phyloP scores from a whole-genome alignment of 441 rosid species.

The Brassica balearica region DNA sequence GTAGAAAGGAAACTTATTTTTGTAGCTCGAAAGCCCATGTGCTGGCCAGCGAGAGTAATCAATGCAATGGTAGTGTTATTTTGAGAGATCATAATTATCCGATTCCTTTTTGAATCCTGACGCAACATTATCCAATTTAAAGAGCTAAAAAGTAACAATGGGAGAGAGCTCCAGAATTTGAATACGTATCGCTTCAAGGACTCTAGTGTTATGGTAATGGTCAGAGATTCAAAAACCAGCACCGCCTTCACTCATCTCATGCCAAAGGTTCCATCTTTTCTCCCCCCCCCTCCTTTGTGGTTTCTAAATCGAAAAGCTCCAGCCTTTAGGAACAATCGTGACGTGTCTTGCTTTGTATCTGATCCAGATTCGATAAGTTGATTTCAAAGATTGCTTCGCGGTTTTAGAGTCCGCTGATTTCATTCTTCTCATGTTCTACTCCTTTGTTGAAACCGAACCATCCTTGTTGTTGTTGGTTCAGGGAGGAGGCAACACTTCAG shows the following conservation, averaged over 20 bases:
- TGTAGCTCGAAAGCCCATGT: neutral
- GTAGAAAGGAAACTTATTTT: too few species aligned
- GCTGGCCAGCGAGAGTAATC: neutral
- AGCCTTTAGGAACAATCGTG: neutral
- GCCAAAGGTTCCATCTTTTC: neutral
- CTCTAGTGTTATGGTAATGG: too few species aligned
- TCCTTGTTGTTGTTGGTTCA: slow-evolving; percentile 3
- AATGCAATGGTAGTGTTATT: too few species aligned
- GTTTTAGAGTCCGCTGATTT: neutral
- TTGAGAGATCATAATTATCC: neutral
- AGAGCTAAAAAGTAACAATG: too few species aligned
- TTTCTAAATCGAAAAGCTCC: neutral
- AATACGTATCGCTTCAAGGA: neutral
- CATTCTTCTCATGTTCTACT: neutral
- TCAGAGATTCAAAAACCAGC: neutral
- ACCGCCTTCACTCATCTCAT: neutral
- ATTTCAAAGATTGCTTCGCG: neutral
- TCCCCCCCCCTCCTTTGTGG: neutral
- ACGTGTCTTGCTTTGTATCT: neutral
- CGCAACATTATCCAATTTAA: neutral
- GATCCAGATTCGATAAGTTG: neutral
- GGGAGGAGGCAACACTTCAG: neutral
- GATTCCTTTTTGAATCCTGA: neutral
- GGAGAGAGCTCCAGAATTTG: neutral
- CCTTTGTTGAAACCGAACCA: neutral